Percentiles rank a stretch among this genome's conserved stretches.
Conservation (phyloP, 208 protist genomes). For the Leishmania braziliensis region DNA sequence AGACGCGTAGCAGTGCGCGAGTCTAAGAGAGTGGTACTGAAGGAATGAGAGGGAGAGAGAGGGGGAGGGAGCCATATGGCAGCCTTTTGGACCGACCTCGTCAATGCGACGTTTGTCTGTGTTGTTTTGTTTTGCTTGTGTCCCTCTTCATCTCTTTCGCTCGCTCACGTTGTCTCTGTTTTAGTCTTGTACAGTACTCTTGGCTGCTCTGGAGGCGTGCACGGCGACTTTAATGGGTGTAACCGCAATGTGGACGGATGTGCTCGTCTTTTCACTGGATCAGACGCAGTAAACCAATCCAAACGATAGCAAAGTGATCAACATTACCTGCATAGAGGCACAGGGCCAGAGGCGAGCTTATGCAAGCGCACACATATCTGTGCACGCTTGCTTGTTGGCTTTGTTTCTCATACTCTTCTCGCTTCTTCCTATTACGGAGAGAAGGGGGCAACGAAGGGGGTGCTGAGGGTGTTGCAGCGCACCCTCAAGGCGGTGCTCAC, state of each 20-base stretch:
- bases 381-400: not conserved
- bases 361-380: not conserved
- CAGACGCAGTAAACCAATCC: not conserved
- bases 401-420: not conserved
- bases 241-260: not conserved
- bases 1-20: not conserved
- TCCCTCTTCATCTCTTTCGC: not conserved
- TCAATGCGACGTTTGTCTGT: not conserved
- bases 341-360: not conserved
- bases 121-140: slow-evolving; percentile 13
- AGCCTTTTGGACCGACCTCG: not conserved
- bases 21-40: not conserved
- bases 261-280: not conserved
- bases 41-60: not conserved
- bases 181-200: not conserved
- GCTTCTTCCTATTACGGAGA: not conserved
- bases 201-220: not conserved
- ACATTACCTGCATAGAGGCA: not conserved
- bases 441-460: not conserved
- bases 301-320: no score
- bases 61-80: not conserved
- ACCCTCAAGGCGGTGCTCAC: not conserved
- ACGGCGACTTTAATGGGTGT: not conserved
- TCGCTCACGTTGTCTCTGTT: not conserved
- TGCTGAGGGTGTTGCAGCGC: not conserved